Evolutionary conservation across 2,329 filamentous ascomycete genomes (phyloP).

Genomic region (Aspergillus ochraceus): DNA sequence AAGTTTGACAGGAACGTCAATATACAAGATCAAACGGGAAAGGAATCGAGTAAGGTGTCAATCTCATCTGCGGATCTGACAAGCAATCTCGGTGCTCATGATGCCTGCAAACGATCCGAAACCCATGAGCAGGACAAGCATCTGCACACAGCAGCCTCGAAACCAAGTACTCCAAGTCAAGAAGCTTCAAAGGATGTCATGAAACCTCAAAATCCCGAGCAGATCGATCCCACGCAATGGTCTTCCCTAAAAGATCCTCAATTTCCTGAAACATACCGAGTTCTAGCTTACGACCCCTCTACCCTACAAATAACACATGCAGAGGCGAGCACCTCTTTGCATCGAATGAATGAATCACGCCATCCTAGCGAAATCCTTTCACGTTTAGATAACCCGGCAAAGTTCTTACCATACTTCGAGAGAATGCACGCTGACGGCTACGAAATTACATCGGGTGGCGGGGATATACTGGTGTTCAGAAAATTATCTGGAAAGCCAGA

Average conservation of each 20-base stretch:
- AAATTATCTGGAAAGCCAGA: slow-evolving; percentile 13
- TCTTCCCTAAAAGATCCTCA: neutral
- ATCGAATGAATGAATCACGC: slow-evolving; percentile 21
- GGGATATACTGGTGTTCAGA: slow-evolving; percentile 43
- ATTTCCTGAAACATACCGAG: slow-evolving; percentile 27
- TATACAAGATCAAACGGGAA: slow-evolving; percentile 16
- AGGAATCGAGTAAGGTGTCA: slow-evolving; percentile 23
- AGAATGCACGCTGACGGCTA: slow-evolving; percentile 42
- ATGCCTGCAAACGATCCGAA: slow-evolving; percentile 23
- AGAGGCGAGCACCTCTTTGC: slow-evolving; percentile 33
- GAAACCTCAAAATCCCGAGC: neutral
- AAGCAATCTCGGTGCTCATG: slow-evolving; percentile 19
- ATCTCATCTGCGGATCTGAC: slow-evolving; percentile 14
- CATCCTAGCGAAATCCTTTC: slow-evolving; percentile 38
- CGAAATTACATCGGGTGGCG: slow-evolving; percentile 43
- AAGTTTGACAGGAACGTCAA: slow-evolving; percentile 21
- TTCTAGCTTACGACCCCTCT: slow-evolving; percentile 41
- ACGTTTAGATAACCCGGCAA: slow-evolving; percentile 40
- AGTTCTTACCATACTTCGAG: slow-evolving; percentile 42
- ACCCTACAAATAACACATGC: slow-evolving; percentile 30
- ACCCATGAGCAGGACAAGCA: slow-evolving; percentile 6
- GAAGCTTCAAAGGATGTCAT: neutral
- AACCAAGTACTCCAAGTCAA: neutral
- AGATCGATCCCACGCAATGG: neutral
- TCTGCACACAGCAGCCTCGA: neutral